A percentile compares a stretch with the other conserved stretches of the same genome.
Conservation (phyloP, 2,329 filamentous ascomycete genomes). For the Epichloe elymi region DNA sequence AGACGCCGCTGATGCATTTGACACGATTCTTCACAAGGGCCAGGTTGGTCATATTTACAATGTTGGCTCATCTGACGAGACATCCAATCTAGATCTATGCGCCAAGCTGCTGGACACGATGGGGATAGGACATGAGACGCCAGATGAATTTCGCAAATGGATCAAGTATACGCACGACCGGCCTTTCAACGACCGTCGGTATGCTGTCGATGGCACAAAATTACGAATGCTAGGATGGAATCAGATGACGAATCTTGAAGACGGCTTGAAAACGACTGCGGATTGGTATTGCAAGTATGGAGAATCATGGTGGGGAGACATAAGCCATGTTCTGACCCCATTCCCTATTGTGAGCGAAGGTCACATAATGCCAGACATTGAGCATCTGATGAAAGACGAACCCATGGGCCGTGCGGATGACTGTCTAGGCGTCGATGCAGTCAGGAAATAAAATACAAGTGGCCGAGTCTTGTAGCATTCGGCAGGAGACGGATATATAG, state of each 20-base stretch:
- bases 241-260: slow-evolving; percentile 50
- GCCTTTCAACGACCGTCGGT: slow-evolving; percentile 65
- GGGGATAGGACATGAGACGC: slow-evolving; percentile 35
- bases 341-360: slow-evolving; percentile 48
- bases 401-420: slow-evolving; percentile 15
- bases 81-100: slow-evolving; percentile 62
- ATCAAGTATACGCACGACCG: slow-evolving; percentile 66
- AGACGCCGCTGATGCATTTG: slow-evolving; percentile 70
- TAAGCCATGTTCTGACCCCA: slow-evolving; percentile 53
- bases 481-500: too few relatives aligned
- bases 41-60: slow-evolving; percentile 68
- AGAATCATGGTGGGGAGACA: slow-evolving; percentile 60
- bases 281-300: slow-evolving; percentile 57
- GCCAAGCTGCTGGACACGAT: slow-evolving; percentile 50
- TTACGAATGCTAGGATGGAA: slow-evolving; percentile 55
- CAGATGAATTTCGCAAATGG: slow-evolving; percentile 46
- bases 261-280: slow-evolving; percentile 51
- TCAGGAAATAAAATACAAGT: slow-evolving; percentile 7
- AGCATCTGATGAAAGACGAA: slow-evolving; percentile 20
- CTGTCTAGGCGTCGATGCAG: neutral
- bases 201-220: slow-evolving; percentile 59
- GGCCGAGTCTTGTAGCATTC: neutral
- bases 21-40: slow-evolving; percentile 72
- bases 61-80: slow-evolving; percentile 64
- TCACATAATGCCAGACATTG: slow-evolving; percentile 39